These are phyloP conservation scores for Colletotrichum sublineola DNA, from an alignment of 2,329 filamentous ascomycete species.

Conservation along the genomic window DNA sequence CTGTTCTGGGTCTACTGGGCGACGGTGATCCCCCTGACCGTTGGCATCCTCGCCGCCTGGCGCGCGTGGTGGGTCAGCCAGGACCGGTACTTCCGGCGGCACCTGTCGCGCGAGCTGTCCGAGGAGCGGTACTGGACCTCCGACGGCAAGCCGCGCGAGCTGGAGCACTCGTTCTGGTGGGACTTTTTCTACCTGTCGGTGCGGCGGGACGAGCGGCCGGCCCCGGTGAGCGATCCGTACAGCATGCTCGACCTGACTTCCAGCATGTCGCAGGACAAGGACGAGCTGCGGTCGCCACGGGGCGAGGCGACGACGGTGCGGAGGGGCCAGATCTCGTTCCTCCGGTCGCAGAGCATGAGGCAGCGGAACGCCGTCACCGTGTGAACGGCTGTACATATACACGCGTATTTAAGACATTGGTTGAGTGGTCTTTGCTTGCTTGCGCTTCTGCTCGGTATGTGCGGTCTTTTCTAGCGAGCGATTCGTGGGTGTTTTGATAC, in stretches of 20 bases:
- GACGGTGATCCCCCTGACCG: conserved; percentile 58
- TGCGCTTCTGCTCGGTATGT: background rate
- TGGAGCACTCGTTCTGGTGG: conserved; percentile 58
- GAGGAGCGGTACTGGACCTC: conserved; percentile 63
- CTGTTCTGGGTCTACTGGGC: conserved; percentile 63
- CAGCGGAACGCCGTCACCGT: conserved; percentile 36
- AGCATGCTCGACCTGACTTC: conserved; percentile 30
- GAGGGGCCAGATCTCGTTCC: conserved; percentile 35
- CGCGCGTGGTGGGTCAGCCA: conserved; percentile 63
- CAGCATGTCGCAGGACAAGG: conserved; percentile 33
- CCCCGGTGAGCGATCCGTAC: conserved; percentile 20
- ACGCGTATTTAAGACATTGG: background rate
- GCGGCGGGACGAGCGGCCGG: conserved; percentile 49
- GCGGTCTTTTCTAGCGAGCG: background rate
- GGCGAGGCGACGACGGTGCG: conserved; percentile 27
- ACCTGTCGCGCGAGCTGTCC: conserved; percentile 61
- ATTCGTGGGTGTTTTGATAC: background rate
- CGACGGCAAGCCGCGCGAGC: conserved; percentile 56
- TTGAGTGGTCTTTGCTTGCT: background rate
- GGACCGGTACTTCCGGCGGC: conserved; percentile 60
- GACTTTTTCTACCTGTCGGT: conserved; percentile 60
- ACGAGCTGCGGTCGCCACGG: conserved; percentile 33
- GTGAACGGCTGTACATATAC: background rate
- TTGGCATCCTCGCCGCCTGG: conserved; percentile 58
- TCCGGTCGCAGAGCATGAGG: conserved; percentile 35